Base-by-base conservation (phyloP, 2,329 filamentous ascomycete species). In the Phialemonium atrogriseum region DNA sequence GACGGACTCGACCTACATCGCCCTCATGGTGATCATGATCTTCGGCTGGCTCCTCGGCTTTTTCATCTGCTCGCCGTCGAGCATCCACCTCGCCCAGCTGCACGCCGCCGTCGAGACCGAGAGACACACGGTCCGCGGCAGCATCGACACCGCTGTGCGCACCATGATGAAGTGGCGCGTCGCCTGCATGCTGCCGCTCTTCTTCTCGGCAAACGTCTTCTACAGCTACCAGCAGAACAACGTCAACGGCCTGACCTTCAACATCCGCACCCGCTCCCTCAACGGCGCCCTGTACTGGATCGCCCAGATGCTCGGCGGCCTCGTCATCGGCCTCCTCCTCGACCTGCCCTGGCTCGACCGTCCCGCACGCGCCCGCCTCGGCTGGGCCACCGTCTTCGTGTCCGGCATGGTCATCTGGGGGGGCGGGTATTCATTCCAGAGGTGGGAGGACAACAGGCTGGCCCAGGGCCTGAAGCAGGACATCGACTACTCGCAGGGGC, bases 391-490 rank as follows among this genome's bases (percentile, higher is more conserved):
- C 24, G 53, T 73, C 19, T 61, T 72, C 17, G 49, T 59, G 4
- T 58, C 62, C 5, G 67, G 64, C 1, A 68, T 73, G 62, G 57
- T 42, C n/a, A 65, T 70, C 38, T 73, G 68, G 69, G 69, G 68
- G 17, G 68, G 66, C 15, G 79, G 78, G n/a, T 80, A 77, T 44
- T 67, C 62, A 12, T 83, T 81, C 57, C 74, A 83, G 58, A 65
- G 58, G 37, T 68, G 67, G 44, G 73, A 76, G 44, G 50, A 70
- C 41, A 33, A 45, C 32, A 52, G 60, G 10, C 42, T 57, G n/a
- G 58, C 54, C 12, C 29, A 40, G 5, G 59, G 59, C 4, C 43
- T 53, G 13, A 60, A 59, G 37, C 58, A 67, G 33, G 56, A 64
- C 30, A 50, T 70, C 34, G 66, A 70, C 45, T 70, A 62, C 39